Evolutionary conservation across 768 basidiomycete species (phyloP), one percentile per base, ranked within the genome.

Genomic region (Kwoniella mangroviensis): DNA sequence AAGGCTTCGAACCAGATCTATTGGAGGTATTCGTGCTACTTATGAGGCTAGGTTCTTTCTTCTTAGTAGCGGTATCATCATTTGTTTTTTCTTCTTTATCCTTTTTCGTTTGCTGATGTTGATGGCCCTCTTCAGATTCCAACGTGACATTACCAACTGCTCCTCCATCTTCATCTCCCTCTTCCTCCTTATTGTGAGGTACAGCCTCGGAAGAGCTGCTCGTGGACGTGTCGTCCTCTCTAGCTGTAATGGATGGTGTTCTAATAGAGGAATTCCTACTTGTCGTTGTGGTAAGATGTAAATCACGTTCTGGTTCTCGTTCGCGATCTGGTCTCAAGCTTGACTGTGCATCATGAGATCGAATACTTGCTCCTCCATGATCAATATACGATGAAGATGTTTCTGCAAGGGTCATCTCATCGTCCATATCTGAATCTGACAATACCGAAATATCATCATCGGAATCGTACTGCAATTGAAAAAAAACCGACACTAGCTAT

Each of bases 401-500:
- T 19, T 19, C 61, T 53, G 57, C 41, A 41, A 12, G 17, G 10
- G 45, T 59, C 26, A 72, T 75, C 24, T 82, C 81, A 10, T 83
- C 81, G 61, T 81, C 82, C 43, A 75, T 72, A 64, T 83, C 82
- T 3, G 79, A 81, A 56, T 83, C 80, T 43, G 74, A 76, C 10
- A 80, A 51, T 24, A 69, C 40, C 26, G 78, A 76, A 15, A 69
- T 45, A 13, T 80, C 79, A 24, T 76, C 73, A 21, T 80, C 79
- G 9, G 60, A 56, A 1, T 76, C 73, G 12, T 76, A 73, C 71
- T 77, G 40, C 19, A 6, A 3, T 41, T n/a, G n/a, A n/a, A n/a
- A 4, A 17, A 40, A 49, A 42, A 4, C 19, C 41, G 7, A 49
- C 63, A 40, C 63, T 17, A 66, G 3, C 13, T 22, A 41, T 40